Conservation (phyloP, 257 asterid genomes). For the Nicotiana obtusifolia region DNA sequence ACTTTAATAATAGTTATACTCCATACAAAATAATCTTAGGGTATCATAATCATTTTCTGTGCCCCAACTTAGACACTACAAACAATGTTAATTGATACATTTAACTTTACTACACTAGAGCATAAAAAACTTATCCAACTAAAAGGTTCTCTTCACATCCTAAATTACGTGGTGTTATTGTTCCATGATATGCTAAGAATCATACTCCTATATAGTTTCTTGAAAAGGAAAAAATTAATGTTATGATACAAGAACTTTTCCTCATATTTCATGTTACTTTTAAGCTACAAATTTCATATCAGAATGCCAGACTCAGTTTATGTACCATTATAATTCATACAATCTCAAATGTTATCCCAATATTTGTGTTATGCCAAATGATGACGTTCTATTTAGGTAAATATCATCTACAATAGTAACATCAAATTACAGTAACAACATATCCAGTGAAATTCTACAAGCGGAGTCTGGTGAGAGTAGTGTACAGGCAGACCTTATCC, state of each 20-base stretch:
- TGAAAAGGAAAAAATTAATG: neutral
- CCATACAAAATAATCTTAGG: neutral
- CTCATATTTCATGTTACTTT: neutral
- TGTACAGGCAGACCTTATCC: no score
- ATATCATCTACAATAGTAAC: neutral
- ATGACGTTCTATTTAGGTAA: neutral
- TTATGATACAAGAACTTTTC: neutral
- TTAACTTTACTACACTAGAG: neutral
- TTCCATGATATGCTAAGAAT: neutral
- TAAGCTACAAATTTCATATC: neutral
- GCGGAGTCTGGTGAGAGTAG: no score
- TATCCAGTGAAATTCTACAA: fast-evolving
- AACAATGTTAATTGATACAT: neutral
- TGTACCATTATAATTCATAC: neutral
- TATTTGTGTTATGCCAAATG: neutral
- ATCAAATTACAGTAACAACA: neutral
- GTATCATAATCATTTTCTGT: neutral
- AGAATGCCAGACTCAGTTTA: neutral
- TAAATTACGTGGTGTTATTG: neutral
- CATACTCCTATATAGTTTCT: neutral
- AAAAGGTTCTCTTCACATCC: neutral
- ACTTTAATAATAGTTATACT: neutral
- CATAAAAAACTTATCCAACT: neutral
- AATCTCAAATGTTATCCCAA: neutral
- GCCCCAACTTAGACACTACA: neutral